Conservation (phyloP, 495 filamentous ascomycete species). For the Pyrenula aspistea region DNA sequence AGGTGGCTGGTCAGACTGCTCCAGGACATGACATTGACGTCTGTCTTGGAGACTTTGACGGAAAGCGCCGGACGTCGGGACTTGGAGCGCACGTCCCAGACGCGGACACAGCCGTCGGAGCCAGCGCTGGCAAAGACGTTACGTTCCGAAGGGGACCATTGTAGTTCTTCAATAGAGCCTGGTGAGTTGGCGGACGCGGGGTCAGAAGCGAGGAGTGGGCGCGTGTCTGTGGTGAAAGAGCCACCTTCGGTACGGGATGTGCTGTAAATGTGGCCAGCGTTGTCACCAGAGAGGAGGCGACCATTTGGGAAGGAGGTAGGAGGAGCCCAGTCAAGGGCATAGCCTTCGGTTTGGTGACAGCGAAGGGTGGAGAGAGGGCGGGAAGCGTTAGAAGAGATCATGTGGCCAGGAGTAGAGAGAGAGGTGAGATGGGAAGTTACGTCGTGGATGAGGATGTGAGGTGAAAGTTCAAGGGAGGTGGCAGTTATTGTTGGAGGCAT, state of each 20-base stretch:
- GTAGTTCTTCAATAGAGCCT: slow-evolving; percentile 82
- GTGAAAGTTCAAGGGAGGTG: slow-evolving; percentile 74
- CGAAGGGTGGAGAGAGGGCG: slow-evolving; percentile 77
- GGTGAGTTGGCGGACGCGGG: slow-evolving; percentile 33
- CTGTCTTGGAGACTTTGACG: slow-evolving; percentile 68
- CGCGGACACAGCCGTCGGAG: slow-evolving; percentile 84
- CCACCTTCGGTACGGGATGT: slow-evolving; percentile 79
- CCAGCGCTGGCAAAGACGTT: slow-evolving; percentile 90
- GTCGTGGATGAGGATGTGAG: slow-evolving; percentile 81
- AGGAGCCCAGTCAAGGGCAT: slow-evolving; percentile 89
- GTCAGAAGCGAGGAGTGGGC: slow-evolving; percentile 53
- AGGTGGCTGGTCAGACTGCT: slow-evolving; percentile 74
- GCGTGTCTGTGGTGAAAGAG: slow-evolving; percentile 70
- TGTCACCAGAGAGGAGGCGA: slow-evolving; percentile 86
- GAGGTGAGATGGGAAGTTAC: slow-evolving; percentile 74
- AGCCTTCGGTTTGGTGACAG: slow-evolving; percentile 88
- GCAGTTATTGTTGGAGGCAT: slow-evolving; percentile 75
- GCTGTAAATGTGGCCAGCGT: slow-evolving; percentile 74
- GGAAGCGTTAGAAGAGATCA: slow-evolving; percentile 66
- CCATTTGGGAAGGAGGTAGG: slow-evolving; percentile 50
- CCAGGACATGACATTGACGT: slow-evolving; percentile 96
- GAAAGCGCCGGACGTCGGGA: slow-evolving; percentile 72
- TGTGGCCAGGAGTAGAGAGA: slow-evolving; percentile 77
- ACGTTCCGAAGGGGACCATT: slow-evolving; percentile 86
- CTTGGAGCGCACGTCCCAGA: slow-evolving; percentile 91